phyloP scores from a whole-genome alignment of 108 stramenopile species.

The Licmophora abbreviata region DNA sequence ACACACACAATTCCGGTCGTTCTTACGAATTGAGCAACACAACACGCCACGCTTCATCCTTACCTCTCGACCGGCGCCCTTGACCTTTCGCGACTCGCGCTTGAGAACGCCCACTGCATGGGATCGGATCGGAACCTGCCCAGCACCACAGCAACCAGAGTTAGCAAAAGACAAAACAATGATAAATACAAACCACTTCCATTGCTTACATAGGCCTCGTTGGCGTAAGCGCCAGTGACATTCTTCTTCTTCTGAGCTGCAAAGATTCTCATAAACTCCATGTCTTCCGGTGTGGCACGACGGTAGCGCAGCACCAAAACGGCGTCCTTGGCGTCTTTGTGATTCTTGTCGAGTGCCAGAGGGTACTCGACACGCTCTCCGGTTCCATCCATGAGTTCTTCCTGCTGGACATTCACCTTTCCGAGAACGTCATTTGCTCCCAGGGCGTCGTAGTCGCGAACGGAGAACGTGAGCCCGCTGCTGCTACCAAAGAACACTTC shows the following conservation, averaged over 20 bases:
- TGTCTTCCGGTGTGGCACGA: slow-evolving; percentile 11
- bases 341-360: slow-evolving; percentile 1
- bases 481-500: slow-evolving; percentile 29
- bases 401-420: slow-evolving; percentile 25
- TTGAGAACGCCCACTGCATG: slow-evolving; percentile 10
- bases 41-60: too few species aligned
- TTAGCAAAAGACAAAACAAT: slow-evolving; percentile 6
- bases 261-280: slow-evolving; percentile 11
- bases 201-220: slow-evolving; percentile 7
- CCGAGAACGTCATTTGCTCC: slow-evolving; percentile 38
- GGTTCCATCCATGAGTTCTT: slow-evolving; percentile 20
- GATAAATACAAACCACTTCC: neutral
- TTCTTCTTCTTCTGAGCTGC: slow-evolving; percentile 11
- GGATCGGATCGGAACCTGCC: too few species aligned
- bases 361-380: slow-evolving; percentile 38
- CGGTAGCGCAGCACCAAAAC: slow-evolving; percentile 1
- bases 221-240: slow-evolving; percentile 15
- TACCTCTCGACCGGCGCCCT: too few species aligned
- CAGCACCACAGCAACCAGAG: too few species aligned
- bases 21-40: too few species aligned
- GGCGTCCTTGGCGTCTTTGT: neutral
- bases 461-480: slow-evolving; percentile 41
- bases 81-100: too few species aligned
- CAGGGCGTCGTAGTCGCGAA: slow-evolving; percentile 55
- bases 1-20: neutral